These are phyloP conservation scores for Dactylellina drechsleri DNA, from an alignment of 2,329 filamentous ascomycete species.

Conservation along the genomic window DNA sequence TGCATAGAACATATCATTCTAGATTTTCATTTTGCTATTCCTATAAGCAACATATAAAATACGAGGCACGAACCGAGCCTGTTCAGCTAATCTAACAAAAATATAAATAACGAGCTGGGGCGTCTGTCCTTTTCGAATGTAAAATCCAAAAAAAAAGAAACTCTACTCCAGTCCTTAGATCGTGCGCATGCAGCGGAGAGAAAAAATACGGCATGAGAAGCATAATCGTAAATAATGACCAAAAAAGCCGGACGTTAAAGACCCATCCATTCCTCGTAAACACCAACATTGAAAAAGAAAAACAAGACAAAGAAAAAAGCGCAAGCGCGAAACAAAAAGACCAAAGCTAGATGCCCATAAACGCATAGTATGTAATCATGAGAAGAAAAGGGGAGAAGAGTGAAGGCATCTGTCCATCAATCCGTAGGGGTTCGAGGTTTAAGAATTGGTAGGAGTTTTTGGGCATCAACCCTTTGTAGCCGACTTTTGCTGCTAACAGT, in stretches of 20 bases:
- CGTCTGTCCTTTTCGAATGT: too few relatives aligned
- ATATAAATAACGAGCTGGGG: too few relatives aligned
- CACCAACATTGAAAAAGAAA: slow-evolving; percentile 25
- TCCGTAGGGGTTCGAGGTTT: too few relatives aligned
- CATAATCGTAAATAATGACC: slow-evolving; percentile 30
- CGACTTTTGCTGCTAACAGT: slow-evolving; percentile 2
- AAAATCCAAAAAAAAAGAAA: background rate
- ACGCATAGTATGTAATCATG: slow-evolving; percentile 29
- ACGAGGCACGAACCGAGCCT: too few relatives aligned
- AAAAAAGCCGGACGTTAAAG: slow-evolving; percentile 38
- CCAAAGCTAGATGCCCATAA: slow-evolving; percentile 42
- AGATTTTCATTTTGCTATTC: too few relatives aligned
- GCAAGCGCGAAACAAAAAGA: slow-evolving; percentile 32
- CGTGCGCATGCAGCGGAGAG: background rate
- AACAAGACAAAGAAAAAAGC: slow-evolving; percentile 20
- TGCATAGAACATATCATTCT: too few relatives aligned
- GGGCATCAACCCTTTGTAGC: background rate
- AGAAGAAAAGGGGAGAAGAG: slow-evolving; percentile 11
- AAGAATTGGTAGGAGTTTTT: too few relatives aligned
- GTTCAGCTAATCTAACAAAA: too few relatives aligned
- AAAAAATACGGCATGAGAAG: background rate
- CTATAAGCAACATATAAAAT: too few relatives aligned
- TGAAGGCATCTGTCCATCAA: slow-evolving; percentile 1
- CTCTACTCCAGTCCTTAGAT: background rate
- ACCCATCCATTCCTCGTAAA: slow-evolving; percentile 47